Evolutionary conservation across 805 yeast species (phyloP), one percentile per base, ranked within the genome.

Genomic region (Lipomyces mesembrius): DNA sequence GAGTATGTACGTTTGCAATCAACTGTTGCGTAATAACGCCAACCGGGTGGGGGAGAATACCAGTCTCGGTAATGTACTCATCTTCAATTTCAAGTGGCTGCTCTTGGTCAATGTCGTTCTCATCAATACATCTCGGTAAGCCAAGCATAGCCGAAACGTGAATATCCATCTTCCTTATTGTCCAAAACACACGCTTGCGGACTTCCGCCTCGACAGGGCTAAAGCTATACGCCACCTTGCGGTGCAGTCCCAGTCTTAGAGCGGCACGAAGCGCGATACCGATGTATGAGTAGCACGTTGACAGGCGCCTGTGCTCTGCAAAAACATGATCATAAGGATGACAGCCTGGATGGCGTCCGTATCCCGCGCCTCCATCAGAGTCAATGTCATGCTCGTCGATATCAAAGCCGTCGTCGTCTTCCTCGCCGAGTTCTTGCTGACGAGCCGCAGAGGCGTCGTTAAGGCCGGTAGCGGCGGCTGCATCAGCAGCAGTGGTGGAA

Each of bases 131-230:
- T 65, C 91, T 81, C 0, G 98, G 98, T 60, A 92, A 80, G 1
- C 97, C 97, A 70, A 93, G 76, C 80, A 92, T 87, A 8, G 97
- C 89, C 76, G 90, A 91, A 73, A 92, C 90, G 76, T 93, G 92
- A 56, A 91, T 87, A 75, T 93, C 97, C 89, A 92, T 89, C 76
- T 92, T 92, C 76, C 90, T 89, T 69, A 92, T 88, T 0, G 97
- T 89, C 90, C 94, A 92, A 76, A 92, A 92, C 54, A 93, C 79
- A 66, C 97, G 82, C 77, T 92, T 92, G 67, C 96, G 82, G 1
- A 91, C 89, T 74, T 93, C 97, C 51, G 87, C 80, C 75, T 91
- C 96, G 43, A 92, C 87, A 0, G 93, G 93, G 71, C 89, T 89
- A 71, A 87, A 86, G 17, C 76, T 83, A 71, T 85, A 82, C 55